Evolutionary conservation across 305 asterid genomes (phyloP), one percentile per base, ranked within the genome.

Genomic region (Ilex paraguariensis): DNA sequence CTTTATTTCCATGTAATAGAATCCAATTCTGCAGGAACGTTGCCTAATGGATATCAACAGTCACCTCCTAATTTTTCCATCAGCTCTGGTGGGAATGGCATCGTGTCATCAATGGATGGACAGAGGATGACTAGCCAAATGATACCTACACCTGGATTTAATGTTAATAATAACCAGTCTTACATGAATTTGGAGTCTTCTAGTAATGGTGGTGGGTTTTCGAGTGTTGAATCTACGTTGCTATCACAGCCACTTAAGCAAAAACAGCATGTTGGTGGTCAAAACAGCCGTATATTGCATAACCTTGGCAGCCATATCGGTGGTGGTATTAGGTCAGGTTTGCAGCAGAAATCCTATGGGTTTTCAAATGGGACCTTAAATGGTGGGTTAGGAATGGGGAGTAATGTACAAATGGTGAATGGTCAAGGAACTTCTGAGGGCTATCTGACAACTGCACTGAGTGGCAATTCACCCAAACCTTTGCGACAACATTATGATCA

Each of bases 121-220:
- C 91, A 84, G 62, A 88, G 95, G 71, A 74, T 80, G 86, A 61
- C 88, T 28, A 79, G 92, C 79, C 97, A 90, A 79, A 90, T 90
- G 97, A 93, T 93, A 53, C 95, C 99, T 11, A 87, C 99, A 59
- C 96, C 97, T 77, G 99, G 99, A 71, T 81, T 85, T 57, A 85
- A 63, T 73, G 75, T 62, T 66, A 69, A 64, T 71, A 82, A 68
- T 66, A 78, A 72, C 73, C 84, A 74, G 70, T 70, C 80, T 42
- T 66, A 78, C 76, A 71, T 76, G 82, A 86, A 79, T 64, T 61
- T 79, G 79, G 95, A 84, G 52, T 66, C 88, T 70, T 74, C 84
- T 58, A 84, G 70, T 78, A 74, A 76, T 71, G 71, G 69, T 66
- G 89, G 84, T 59, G 79, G 73, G 63, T 77, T 72, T 77, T 72